These are phyloP conservation scores for Talinum fruticosum DNA, from an alignment of 148 eudicot species.

Conservation along the genomic window DNA sequence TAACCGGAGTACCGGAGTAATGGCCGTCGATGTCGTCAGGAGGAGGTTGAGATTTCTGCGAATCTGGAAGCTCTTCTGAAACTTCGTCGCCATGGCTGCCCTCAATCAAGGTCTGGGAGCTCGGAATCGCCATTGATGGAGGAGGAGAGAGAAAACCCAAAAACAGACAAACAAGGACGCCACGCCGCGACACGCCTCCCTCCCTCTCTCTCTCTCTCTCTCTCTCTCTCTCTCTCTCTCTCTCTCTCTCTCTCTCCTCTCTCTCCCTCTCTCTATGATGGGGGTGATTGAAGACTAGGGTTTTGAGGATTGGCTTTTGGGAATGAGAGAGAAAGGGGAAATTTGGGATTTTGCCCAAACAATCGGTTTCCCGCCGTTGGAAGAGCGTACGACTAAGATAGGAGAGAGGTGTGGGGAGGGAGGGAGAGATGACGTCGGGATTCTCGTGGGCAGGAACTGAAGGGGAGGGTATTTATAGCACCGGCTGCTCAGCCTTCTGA, in stretches of 20 bases:
- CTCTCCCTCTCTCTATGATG: not conserved
- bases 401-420: not conserved
- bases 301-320: not conserved
- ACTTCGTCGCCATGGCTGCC: not conserved
- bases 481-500: not conserved
- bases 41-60: slow-evolving; percentile 5
- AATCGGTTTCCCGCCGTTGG: slow-evolving; percentile 15
- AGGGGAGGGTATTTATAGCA: not conserved
- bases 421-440: not conserved
- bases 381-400: not conserved
- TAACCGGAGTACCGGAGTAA: slow-evolving; percentile 40
- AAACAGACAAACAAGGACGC: not conserved
- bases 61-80: not conserved
- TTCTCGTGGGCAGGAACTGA: not conserved
- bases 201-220: not conserved
- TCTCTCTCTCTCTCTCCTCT: not conserved
- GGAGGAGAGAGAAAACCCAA: not conserved
- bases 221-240: not conserved
- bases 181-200: not conserved
- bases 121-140: slow-evolving; percentile 39
- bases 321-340: not conserved
- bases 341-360: not conserved
- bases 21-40: slow-evolving; percentile 38
- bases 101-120: slow-evolving; percentile 19
- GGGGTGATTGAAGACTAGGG: not conserved